A percentile compares a stretch with the other conserved stretches of the same genome.
Conservation (phyloP, 1,139 yeast genomes). For the Kodamaea anthophila region DNA sequence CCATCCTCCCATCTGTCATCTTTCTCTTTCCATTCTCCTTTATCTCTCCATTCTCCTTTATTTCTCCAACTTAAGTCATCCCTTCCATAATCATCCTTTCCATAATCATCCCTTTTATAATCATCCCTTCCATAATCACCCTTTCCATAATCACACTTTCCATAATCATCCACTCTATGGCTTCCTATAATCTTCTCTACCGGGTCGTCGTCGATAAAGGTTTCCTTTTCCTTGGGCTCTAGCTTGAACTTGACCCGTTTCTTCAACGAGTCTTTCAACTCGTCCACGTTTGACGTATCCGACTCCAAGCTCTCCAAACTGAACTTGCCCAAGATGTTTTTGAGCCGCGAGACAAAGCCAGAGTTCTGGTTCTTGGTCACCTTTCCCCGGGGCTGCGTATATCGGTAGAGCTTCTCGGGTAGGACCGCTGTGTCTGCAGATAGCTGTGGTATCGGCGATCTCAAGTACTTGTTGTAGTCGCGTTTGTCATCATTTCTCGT, state of each 20-base stretch:
- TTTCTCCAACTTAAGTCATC: too few species aligned
- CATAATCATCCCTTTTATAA: too few species aligned
- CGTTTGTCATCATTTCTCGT: too few species aligned
- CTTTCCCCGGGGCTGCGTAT: constrained; percentile 1
- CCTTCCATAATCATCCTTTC: too few species aligned
- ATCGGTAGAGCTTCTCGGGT: constrained; percentile 5
- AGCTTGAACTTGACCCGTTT: constrained; percentile 5
- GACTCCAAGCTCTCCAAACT: constrained; percentile 8
- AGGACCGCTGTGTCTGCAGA: constrained; percentile 1
- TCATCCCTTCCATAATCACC: background rate
- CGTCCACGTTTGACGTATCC: constrained; percentile 9
- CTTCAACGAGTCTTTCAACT: constrained; percentile 4
- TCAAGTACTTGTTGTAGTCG: constrained; percentile 5
- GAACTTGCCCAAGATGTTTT: constrained; percentile 9
- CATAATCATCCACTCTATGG: constrained; percentile 3
- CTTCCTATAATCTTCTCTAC: too few species aligned
- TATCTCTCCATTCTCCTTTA: too few species aligned
- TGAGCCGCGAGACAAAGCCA: constrained; percentile 8
- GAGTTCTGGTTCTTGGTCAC: constrained; percentile 4
- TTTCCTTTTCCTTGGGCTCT: constrained; percentile 1
- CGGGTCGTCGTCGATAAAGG: constrained; percentile 8
- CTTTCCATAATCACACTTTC: background rate
- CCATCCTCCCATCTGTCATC: too few species aligned
- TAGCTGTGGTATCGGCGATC: constrained; percentile 7
- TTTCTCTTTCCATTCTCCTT: too few species aligned